Base-by-base conservation (phyloP, 805 yeast species). In the Myxozyma mucilagina region DNA sequence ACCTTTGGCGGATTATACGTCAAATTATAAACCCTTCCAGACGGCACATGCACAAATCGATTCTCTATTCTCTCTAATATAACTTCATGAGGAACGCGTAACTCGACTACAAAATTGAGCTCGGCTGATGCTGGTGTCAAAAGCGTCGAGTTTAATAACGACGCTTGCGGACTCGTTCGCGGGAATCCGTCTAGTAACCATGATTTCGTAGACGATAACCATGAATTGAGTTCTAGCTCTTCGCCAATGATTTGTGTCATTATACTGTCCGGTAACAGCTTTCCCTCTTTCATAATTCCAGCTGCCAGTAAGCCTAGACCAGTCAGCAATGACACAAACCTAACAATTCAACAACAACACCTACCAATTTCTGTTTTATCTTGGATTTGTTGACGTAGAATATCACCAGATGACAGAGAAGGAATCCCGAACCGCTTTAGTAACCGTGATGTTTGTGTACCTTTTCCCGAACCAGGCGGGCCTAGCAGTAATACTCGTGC, bases 381-480 rank as follows among this genome's bases (percentile, higher is more conserved):
- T 11, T 82, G 75, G 38, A 91, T 87, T 69, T 91, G 87, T 42
- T 76, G 74, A 64, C 98, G 80, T 47, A 92, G 76, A 4, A 90
- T 75, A 74, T 92, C 97, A 1, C 98, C 98, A 0, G 96, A 87
- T 0, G 96, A 85, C 8, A 93, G 74, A 0, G 93, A 77, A 13
- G 79, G 72, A 24, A 92, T 73, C 4, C 71, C 68, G 1, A 87
- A 80, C 44, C 76, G 74, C 54, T 82, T 80, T 60, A 87, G 72
- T 4, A 92, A 76, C 61, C 85, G 79, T 1, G 87, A 75, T 0
- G 97, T 87, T 67, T 87, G 89, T 0, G 98, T 92, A 1, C 97
- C 97, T 72, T 92, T 92, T 0, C 98, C 98, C 0, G 97, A 82
- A 0, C 98, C 98, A 0, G 98, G 98, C 0, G 97, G 96, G 2